These are phyloP conservation scores for Trichocladium uniseriatum DNA, from an alignment of 495 filamentous ascomycete species.

Conservation along the genomic window DNA sequence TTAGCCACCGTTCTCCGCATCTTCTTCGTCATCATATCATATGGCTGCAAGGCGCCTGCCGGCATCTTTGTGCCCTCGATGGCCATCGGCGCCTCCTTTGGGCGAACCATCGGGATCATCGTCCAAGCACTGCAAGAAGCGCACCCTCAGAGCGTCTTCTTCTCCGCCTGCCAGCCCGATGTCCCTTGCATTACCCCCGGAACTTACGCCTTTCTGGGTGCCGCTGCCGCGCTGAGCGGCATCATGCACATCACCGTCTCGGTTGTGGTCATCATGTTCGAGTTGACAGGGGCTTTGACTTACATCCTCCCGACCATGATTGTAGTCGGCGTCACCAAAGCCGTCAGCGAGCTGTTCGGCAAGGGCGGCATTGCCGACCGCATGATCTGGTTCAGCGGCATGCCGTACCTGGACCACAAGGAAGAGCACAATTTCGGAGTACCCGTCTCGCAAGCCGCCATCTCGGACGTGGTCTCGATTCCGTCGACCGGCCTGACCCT, in stretches of 20 bases:
- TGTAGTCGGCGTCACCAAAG: constrained; percentile 94
- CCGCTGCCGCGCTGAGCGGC: constrained; percentile 88
- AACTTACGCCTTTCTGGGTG: constrained; percentile 91
- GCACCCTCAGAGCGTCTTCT: constrained; percentile 72
- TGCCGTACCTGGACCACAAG: constrained; percentile 96
- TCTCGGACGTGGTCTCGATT: constrained; percentile 61
- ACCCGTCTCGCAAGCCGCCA: constrained; percentile 90
- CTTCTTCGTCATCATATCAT: constrained; percentile 89
- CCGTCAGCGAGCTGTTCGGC: constrained; percentile 80
- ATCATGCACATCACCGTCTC: constrained; percentile 98
- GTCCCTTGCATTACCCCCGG: constrained; percentile 95
- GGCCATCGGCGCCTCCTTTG: constrained; percentile 93
- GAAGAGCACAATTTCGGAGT: constrained; percentile 97
- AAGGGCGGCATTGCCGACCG: constrained; percentile 96
- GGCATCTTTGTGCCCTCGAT: constrained; percentile 97
- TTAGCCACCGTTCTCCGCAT: constrained; percentile 74
- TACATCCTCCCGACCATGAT: constrained; percentile 99
- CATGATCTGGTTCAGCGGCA: constrained; percentile 99
- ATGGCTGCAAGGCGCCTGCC: constrained; percentile 95
- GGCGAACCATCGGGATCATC: constrained; percentile 85
- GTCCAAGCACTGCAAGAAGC: constrained; percentile 84
- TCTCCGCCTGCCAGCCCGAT: constrained; percentile 78
- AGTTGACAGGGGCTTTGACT: constrained; percentile 85
- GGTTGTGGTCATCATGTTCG: constrained; percentile 97
- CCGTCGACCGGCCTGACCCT: constrained; percentile 69